Conservation (phyloP, 2,329 filamentous ascomycete genomes). For the Amauroascus niger region DNA sequence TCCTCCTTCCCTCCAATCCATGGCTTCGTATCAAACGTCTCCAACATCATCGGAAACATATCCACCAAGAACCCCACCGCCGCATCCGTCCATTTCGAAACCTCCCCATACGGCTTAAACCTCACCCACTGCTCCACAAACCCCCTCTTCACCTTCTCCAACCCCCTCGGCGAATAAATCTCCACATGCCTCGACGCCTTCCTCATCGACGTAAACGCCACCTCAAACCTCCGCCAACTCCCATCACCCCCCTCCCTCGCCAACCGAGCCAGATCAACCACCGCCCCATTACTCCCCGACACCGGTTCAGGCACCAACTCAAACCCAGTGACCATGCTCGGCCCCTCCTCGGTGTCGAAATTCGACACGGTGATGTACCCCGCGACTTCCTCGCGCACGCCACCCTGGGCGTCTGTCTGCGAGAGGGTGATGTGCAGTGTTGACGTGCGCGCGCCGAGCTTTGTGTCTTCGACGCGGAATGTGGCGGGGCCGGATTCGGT, state of each 20-base stretch:
- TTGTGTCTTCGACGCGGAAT: conserved; percentile 53
- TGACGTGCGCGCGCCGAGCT: conserved; percentile 54
- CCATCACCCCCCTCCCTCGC: conserved; percentile 33
- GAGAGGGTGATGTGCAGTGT: conserved; percentile 53
- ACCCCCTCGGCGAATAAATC: conserved; percentile 41
- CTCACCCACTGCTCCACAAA: conserved; percentile 58
- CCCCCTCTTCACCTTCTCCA: conserved; percentile 25
- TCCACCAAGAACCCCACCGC: conserved; percentile 58
- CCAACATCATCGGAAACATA: conserved; percentile 57
- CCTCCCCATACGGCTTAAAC: conserved; percentile 38
- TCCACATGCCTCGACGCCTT: conserved; percentile 44
- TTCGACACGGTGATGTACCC: conserved; percentile 58
- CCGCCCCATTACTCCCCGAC: conserved; percentile 23
- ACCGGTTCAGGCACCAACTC: conserved; percentile 39
- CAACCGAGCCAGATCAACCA: conserved; percentile 30
- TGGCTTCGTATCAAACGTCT: conserved; percentile 34
- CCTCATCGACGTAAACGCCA: conserved; percentile 29
- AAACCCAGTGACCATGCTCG: conserved; percentile 48
- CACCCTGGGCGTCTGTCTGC: conserved; percentile 28
- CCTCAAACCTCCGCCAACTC: conserved; percentile 39
- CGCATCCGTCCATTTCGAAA: conserved; percentile 52
- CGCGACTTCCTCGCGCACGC: conserved; percentile 50
- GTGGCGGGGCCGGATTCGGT: conserved; percentile 49
- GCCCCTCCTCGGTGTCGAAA: conserved; percentile 49
- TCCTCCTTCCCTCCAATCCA: conserved; percentile 5